Conservation (phyloP, 106 monocot species). For the Platanthera zijinensis region DNA sequence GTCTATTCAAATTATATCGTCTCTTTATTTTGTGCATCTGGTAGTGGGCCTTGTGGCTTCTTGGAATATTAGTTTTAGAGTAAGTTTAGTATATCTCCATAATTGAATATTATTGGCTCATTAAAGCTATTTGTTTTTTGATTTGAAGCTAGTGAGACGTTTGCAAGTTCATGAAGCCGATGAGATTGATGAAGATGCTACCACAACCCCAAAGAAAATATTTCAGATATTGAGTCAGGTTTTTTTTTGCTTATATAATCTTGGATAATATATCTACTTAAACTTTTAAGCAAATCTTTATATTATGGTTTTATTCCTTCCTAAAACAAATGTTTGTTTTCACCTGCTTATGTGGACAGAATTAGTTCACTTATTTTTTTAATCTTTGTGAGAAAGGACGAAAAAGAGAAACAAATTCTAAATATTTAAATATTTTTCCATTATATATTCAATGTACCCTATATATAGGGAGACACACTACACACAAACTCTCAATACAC, state of each 20-base stretch:
- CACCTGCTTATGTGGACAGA: background rate
- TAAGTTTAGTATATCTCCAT: background rate
- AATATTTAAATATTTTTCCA: background rate
- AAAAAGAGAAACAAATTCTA: background rate
- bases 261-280: background rate
- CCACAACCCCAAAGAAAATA: slow-evolving; percentile 72
- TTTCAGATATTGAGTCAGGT: slow-evolving; percentile 90
- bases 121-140: background rate
- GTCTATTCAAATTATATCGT: no score
- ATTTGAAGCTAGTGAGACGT: slow-evolving; percentile 59
- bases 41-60: no score
- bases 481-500: no score
- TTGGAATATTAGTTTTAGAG: background rate
- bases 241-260: background rate
- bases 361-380: background rate
- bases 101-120: background rate
- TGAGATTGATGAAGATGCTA: slow-evolving; percentile 38
- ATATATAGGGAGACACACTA: no score
- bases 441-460: no score
- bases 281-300: background rate
- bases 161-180: slow-evolving; percentile 75
- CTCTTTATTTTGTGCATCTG: no score
- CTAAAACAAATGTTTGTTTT: background rate
- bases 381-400: no score
- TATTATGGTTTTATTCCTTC: background rate